Evolutionary conservation across 345 rosid genomes (phyloP), one percentile per base, ranked within the genome.

Genomic region (Jatropha curcas): DNA sequence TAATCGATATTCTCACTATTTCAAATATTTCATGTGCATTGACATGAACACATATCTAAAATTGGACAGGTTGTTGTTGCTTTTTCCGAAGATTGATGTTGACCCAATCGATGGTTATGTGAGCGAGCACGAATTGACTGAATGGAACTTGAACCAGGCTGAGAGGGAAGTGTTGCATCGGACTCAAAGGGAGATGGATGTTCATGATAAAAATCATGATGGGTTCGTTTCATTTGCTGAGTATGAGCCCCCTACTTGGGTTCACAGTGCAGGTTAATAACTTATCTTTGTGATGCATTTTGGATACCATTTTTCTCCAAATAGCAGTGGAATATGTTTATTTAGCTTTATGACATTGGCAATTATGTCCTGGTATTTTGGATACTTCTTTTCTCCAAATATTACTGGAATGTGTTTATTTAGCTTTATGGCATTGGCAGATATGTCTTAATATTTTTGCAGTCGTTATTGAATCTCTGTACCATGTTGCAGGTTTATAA

Each of bases 231-330:
- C 99, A 0, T 95, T 85, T 55, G 77, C 88, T 4, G 97, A 95
- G 84, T 95, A 95, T 56, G 96, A 95, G 63, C 94, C 98, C 2
- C 98, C 99, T 5, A 84, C 85, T 68, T 95, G 99, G 97, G 96
- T 86, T 69, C 92, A 77, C 35, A 84, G 80, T 60, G 72, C 92
- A 20, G 96, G 99, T 95, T 45, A 25, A 46, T 50, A n/a, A 59
- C 48, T n/a, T 48, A 25, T 64, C 45, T 60, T 30, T 30, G 22
- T 1, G 25, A 58, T 30, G 11, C 25, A 16, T 33, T 68, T 50
- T 50, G 16, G 39, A 50, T 16, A 5, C 27, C 4, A 17, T 28
- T 60, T 35, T 28, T 25, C 4, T 45, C 17, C 20, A 13, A 10
- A 22, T 9, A 22, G 30, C 6, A 19, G 16, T 34, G 24, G 37